Evolutionary conservation across 768 basidiomycete species (phyloP), one percentile per base, ranked within the genome.

Genomic region (Xanthoconium purpureum): DNA sequence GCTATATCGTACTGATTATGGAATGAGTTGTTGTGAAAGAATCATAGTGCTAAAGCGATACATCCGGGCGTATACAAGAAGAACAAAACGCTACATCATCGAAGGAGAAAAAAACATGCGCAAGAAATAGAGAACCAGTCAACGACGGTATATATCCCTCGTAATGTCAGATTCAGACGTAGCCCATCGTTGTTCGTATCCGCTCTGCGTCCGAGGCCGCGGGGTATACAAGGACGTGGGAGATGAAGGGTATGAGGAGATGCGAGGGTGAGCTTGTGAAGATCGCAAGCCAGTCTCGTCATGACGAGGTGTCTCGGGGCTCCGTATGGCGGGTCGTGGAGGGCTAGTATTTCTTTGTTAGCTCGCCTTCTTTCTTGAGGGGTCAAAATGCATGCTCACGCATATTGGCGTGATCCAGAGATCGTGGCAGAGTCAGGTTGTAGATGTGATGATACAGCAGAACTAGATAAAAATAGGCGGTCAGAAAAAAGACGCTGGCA

Each of bases 371-470:
- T 59, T 35, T 48, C 35, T 36, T n/a, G 11, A 24, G 14, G 17
- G 11, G 49, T 47, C 18, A 5, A 8, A 15, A 46, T 20, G 30
- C 3, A 12, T 42, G 11, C 73, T 74, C 33, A 74, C 71, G 46
- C 40, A 50, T 54, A 58, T 20, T 51, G 62, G 3, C 57, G 61
- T 32, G 67, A 52, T 44, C 30, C 53, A 17, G 54, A 32, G 38
- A 15, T 43, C 46, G 30, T 29, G 24, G 51, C 11, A 17, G 62
- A 43, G 32, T 51, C 61, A 33, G 60, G 55, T 37, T 69, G 60
- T 24, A 82, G 53, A 47, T 82, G 76, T 3, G 81, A 74, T 50
- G 83, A 81, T 20, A 86, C 80, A 36, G 83, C 77, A 50, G 81
- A 77, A 62, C 84, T 84, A 60, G 24, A 24, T 24, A 24, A 24